phyloP scores from a whole-genome alignment of 495 filamentous ascomycete species.

The Trichocladium uniseriatum region DNA sequence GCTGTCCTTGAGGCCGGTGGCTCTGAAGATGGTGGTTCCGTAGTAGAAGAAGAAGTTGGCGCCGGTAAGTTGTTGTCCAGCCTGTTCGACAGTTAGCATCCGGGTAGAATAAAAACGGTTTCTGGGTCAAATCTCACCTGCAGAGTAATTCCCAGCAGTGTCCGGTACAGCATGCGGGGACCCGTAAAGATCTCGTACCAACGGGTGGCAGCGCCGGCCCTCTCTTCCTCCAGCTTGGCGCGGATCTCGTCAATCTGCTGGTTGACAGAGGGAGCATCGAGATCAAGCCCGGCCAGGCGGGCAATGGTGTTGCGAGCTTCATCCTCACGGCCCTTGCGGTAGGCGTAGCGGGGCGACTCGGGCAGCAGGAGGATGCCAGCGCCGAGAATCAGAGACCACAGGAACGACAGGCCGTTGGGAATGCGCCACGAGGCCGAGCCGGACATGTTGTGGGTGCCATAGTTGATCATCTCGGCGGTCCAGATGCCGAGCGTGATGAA shows the following conservation, averaged over 20 bases:
- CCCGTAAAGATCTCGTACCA: conserved; percentile 63
- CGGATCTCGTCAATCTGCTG: conserved; percentile 68
- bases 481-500: conserved; percentile 85
- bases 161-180: conserved; percentile 65
- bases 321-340: conserved; percentile 53
- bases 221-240: conserved; percentile 52
- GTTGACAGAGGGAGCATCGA: conserved; percentile 53
- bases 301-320: conserved; percentile 62
- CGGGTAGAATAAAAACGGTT: neutral
- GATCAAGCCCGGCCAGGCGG: conserved; percentile 58
- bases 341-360: conserved; percentile 63
- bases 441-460: conserved; percentile 48
- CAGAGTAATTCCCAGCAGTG: conserved; percentile 56
- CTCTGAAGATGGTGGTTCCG: conserved; percentile 61
- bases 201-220: conserved; percentile 46
- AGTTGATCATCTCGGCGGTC: conserved; percentile 74
- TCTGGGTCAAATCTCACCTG: conserved; percentile 29
- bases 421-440: conserved; percentile 64
- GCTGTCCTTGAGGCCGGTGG: conserved; percentile 57
- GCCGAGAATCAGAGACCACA: conserved; percentile 66
- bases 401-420: conserved; percentile 68
- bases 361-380: conserved; percentile 61
- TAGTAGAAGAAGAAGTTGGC: conserved; percentile 83
- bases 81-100: conserved; percentile 17
- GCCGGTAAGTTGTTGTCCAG: conserved; percentile 61